These are phyloP conservation scores for Boletus sp. DNA, from an alignment of 768 basidiomycete species.

Conservation along the genomic window DNA sequence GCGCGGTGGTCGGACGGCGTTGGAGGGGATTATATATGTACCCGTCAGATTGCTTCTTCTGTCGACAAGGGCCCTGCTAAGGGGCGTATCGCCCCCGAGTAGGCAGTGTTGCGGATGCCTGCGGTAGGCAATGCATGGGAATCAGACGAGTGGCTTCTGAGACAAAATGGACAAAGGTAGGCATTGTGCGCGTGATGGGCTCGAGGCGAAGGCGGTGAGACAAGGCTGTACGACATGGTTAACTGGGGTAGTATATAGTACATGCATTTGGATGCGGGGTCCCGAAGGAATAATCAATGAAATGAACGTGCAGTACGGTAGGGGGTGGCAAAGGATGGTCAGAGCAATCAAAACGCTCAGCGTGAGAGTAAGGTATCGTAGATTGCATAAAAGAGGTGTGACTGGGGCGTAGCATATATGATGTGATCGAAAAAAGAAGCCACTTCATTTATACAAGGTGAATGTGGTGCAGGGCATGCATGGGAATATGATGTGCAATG, in stretches of 20 bases:
- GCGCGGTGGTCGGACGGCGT: too few relatives aligned
- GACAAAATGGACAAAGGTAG: not conserved
- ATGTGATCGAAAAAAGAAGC: constrained; percentile 15
- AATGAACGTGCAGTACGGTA: constrained; percentile 6
- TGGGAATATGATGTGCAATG: constrained; percentile 18
- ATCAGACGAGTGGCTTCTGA: not conserved
- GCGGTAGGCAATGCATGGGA: not conserved
- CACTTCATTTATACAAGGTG: constrained; percentile 18
- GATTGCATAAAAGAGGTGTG: constrained; percentile 13
- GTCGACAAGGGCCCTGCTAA: not conserved
- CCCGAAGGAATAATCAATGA: constrained; percentile 14
- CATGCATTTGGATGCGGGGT: constrained; percentile 16
- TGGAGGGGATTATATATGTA: not conserved
- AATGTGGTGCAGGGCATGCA: constrained; percentile 20
- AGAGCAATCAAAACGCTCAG: not conserved
- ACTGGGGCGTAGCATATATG: constrained; percentile 2
- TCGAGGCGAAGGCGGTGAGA: constrained; percentile 4
- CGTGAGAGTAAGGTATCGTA: constrained; percentile 13
- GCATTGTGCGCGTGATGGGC: not conserved
- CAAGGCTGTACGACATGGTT: not conserved
- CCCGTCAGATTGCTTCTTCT: not conserved
- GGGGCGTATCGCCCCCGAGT: not conserved
- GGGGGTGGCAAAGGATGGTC: not conserved
- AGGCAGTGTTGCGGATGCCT: not conserved
- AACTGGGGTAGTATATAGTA: not conserved